Base-by-base conservation (phyloP, 306 rosid genomes). In the Cercis canadensis region DNA sequence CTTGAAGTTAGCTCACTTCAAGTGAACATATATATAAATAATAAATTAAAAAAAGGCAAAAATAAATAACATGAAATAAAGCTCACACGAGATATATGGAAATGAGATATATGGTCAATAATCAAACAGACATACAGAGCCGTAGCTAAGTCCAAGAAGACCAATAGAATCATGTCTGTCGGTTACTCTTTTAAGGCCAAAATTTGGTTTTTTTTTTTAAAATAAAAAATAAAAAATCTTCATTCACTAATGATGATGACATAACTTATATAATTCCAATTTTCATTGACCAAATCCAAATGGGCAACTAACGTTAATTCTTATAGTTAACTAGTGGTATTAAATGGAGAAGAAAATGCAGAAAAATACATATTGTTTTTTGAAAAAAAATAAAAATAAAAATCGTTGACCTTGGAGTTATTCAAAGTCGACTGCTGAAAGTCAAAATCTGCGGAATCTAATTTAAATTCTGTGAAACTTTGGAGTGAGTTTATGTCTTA, bases 381-480 rank as follows among this genome's bases (percentile, higher is more conserved):
- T 0, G 0, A 5, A 10, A n/a, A 39, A 8, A 13, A 10, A 33
- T 6, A 0, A 9, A 21, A 53, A 12, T 0, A 6, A 64, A 29
- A 46, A 19, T 0, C 15, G 24, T 60, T 50, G 61, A 72, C 69
- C 31, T 62, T 31, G 0, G 0, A 10, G 7, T 0, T 32, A 44
- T 19, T 13, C 34, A 64, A 44, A 16, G 36, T 41, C 34, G 73
- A 34, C 40, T 18, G 57, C 17, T 32, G 65, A 63, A 62, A 56
- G 47, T 29, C 47, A 43, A 62, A 18, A 41, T 12, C 11, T 1
- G 51, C 67, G 11, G 12, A 12, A 39, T 57, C 41, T n/a, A 46
- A 39, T 75, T 49, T 70, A 45, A 17, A 47, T 60, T 52, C 33
- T 55, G 11, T 1, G 36, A 11, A 31, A 31, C 62, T 31, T 31